Conservation (phyloP, 148 eudicot species). For the Dianthus caryophyllus region DNA sequence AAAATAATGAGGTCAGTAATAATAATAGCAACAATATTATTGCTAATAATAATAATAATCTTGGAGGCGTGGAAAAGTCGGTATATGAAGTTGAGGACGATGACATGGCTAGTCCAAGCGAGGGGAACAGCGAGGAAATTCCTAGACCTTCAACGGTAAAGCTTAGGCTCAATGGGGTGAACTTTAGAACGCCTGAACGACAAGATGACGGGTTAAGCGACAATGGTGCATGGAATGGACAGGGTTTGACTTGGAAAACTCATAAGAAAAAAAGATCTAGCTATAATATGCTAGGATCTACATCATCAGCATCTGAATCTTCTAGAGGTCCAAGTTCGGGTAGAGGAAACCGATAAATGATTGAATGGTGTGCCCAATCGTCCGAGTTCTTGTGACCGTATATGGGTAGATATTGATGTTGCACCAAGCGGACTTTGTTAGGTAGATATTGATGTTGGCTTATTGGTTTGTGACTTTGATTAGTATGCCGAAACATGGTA, state of each 20-base stretch:
- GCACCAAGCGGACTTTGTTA: not conserved
- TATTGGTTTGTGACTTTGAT: not conserved
- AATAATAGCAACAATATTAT: not conserved
- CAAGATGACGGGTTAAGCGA: constrained; percentile 23
- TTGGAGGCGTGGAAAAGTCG: constrained; percentile 12
- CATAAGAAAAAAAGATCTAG: constrained; percentile 84
- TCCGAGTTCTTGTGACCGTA: not conserved
- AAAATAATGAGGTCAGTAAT: constrained; percentile 13
- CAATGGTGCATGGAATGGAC: constrained; percentile 33
- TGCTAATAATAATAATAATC: constrained; percentile 6
- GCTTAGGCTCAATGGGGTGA: constrained; percentile 33
- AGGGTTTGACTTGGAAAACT: constrained; percentile 55
- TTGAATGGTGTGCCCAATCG: not conserved
- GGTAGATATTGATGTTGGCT: not conserved
- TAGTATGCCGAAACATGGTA: constrained; percentile 5
- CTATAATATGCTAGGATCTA: constrained; percentile 29
- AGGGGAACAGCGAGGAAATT: constrained; percentile 50
- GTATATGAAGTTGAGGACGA: constrained; percentile 40
- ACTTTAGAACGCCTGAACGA: constrained; percentile 29
- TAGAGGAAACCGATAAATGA: constrained; percentile 25
- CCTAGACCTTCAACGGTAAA: constrained; percentile 32
- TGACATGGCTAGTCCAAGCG: constrained; percentile 39
- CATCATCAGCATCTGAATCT: constrained; percentile 23
- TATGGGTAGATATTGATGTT: not conserved
- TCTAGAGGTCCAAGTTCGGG: constrained; percentile 28